These are phyloP conservation scores for Chalara sp. DNA, from an alignment of 2,329 filamentous ascomycete species.

Conservation along the genomic window DNA sequence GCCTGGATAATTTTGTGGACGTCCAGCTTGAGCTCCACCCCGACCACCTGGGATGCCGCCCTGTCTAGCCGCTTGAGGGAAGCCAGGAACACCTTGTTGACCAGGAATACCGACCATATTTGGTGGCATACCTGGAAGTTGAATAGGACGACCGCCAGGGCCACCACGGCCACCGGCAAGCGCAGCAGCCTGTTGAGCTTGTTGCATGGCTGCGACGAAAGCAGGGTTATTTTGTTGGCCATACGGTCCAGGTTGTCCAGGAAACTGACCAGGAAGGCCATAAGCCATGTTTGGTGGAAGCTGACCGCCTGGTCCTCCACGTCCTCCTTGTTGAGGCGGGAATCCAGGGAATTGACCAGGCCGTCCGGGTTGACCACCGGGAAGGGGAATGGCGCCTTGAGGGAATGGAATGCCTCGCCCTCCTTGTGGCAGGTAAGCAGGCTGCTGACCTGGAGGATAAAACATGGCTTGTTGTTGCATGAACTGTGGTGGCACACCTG, in stretches of 20 bases:
- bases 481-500: constrained; percentile 80
- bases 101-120: constrained; percentile 55
- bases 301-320: constrained; percentile 74
- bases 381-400: constrained; percentile 57
- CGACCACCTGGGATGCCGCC: constrained; percentile 28
- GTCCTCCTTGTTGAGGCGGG: constrained; percentile 77
- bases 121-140: constrained; percentile 67
- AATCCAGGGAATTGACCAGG: constrained; percentile 83
- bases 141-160: constrained; percentile 47
- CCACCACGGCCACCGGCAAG: constrained; percentile 36
- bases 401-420: constrained; percentile 61
- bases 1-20: constrained; percentile 29
- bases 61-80: constrained; percentile 45
- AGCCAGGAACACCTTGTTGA: constrained; percentile 46
- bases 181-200: constrained; percentile 56
- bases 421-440: constrained; percentile 57
- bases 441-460: constrained; percentile 78
- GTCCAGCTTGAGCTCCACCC: constrained; percentile 27
- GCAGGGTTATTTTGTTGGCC: constrained; percentile 74
- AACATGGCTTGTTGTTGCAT: constrained; percentile 85
- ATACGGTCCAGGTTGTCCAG: constrained; percentile 63
- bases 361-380: constrained; percentile 71
- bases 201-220: constrained; percentile 76
- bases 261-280: constrained; percentile 72
- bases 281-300: constrained; percentile 80